These are phyloP conservation scores for Sambucus nigra DNA, from an alignment of 129 eudicot genomes.

Conservation along the genomic window DNA sequence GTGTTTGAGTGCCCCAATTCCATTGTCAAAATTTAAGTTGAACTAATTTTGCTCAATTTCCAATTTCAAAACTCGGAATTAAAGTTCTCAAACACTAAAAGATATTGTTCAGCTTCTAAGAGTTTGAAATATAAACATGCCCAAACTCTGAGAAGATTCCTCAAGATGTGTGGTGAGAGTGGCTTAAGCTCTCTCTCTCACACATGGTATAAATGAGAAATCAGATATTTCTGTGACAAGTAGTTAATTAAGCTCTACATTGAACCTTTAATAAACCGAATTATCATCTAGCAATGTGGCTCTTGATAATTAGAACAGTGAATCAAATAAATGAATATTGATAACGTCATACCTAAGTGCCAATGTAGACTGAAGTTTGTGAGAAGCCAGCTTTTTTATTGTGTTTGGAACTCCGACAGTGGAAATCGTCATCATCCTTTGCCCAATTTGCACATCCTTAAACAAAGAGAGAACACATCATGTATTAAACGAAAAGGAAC, in stretches of 20 bases:
- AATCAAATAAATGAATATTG: background rate
- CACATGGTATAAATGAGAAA: background rate
- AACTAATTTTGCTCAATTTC: too few relatives aligned
- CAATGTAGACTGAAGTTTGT: conserved; percentile 96
- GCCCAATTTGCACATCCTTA: conserved; percentile 90
- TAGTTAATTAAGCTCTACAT: background rate
- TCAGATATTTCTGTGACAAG: background rate
- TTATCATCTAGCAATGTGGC: background rate
- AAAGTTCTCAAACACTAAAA: too few relatives aligned
- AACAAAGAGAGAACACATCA: background rate
- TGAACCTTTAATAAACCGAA: background rate
- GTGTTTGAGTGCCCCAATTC: too few relatives aligned
- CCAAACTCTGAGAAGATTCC: too few relatives aligned
- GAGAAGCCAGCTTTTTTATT: conserved; percentile 72
- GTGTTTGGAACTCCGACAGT: conserved; percentile 99
- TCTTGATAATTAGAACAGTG: background rate
- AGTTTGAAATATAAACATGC: too few relatives aligned
- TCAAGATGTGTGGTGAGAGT: too few relatives aligned
- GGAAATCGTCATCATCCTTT: conserved; percentile 98
- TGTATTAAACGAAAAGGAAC: background rate
- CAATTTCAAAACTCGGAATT: too few relatives aligned
- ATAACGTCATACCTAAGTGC: conserved; percentile 61
- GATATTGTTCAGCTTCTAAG: too few relatives aligned
- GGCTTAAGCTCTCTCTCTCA: background rate
- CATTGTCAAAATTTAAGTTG: too few relatives aligned